Conservation (phyloP, 2,329 filamentous ascomycete genomes). For the Colletotrichum siamense region DNA sequence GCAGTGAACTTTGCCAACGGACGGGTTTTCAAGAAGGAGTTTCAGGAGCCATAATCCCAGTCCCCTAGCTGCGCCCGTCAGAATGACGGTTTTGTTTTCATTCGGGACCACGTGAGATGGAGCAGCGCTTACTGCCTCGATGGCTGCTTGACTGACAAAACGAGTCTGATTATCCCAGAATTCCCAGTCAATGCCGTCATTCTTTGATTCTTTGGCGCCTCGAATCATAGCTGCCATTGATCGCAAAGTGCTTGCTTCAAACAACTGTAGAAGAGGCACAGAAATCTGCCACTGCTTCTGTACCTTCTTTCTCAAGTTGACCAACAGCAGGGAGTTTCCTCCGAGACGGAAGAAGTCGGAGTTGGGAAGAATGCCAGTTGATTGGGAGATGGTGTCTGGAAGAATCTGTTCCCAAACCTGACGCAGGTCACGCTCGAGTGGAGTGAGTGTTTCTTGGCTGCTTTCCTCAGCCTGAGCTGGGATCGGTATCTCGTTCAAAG, state of each 20-base stretch:
- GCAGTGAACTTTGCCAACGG: conserved; percentile 45
- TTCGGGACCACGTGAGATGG: background rate
- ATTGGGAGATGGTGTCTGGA: conserved; percentile 23
- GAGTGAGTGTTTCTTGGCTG: background rate
- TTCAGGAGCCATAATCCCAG: conserved; percentile 43
- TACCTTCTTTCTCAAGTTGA: conserved; percentile 42
- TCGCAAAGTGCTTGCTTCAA: conserved; percentile 40
- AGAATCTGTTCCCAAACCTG: conserved; percentile 26
- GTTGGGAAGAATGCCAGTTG: conserved; percentile 10
- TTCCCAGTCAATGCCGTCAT: conserved; percentile 14
- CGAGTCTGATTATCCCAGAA: conserved; percentile 33
- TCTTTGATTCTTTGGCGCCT: background rate
- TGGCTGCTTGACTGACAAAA: background rate
- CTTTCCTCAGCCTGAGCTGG: background rate
- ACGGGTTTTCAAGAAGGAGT: conserved; percentile 33
- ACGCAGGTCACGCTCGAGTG: conserved; percentile 1
- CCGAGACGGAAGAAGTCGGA: conserved; percentile 48
- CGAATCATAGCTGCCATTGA: conserved; percentile 41
- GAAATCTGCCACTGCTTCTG: conserved; percentile 31
- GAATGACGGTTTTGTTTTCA: conserved; percentile 29
- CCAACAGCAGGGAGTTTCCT: conserved; percentile 45
- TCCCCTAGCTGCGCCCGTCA: conserved; percentile 46
- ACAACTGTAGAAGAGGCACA: conserved; percentile 40
- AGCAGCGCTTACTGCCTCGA: background rate
- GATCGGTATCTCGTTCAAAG: conserved; percentile 28